Conservation (phyloP, 2,329 filamentous ascomycete genomes). For the Botryosphaeria dothidea region DNA sequence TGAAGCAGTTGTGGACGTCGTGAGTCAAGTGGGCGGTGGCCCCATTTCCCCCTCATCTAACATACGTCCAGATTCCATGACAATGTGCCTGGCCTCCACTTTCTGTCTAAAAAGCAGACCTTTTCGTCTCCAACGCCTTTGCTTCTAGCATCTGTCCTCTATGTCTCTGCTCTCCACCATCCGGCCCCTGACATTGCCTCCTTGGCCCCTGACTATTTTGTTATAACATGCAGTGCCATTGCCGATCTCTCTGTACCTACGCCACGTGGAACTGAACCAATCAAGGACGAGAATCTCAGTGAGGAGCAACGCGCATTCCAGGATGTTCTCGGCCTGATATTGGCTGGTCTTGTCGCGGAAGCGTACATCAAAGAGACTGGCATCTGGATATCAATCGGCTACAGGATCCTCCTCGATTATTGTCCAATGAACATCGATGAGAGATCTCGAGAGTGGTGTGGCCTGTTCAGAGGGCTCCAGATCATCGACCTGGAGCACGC, state of each 20-base stretch:
- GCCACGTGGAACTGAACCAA: slow-evolving; percentile 20
- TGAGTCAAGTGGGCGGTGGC: slow-evolving; percentile 20
- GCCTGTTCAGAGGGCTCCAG: slow-evolving; percentile 41
- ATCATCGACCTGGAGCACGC: slow-evolving; percentile 50
- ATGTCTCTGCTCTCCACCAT: slow-evolving; percentile 40
- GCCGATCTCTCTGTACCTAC: slow-evolving; percentile 43
- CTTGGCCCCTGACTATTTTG: slow-evolving; percentile 42
- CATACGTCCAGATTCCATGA: slow-evolving; percentile 43
- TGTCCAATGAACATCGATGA: slow-evolving; percentile 43
- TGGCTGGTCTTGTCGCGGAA: slow-evolving; percentile 45
- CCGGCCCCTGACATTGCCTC: slow-evolving; percentile 35
- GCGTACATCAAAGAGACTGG: slow-evolving; percentile 46
- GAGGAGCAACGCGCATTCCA: slow-evolving; percentile 46
- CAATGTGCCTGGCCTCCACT: slow-evolving; percentile 48
- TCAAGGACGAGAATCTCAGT: slow-evolving; percentile 22
- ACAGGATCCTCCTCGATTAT: slow-evolving; percentile 44
- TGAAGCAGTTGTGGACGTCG: slow-evolving; percentile 40
- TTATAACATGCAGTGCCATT: slow-evolving; percentile 42
- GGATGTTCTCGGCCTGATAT: slow-evolving; percentile 44
- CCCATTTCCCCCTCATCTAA: neutral
- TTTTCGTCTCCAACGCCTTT: slow-evolving; percentile 47
- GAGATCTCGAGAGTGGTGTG: slow-evolving; percentile 43
- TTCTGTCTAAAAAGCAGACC: slow-evolving; percentile 45
- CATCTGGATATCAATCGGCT: slow-evolving; percentile 47
- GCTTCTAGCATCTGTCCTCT: slow-evolving; percentile 47